Conservation (phyloP, 768 basidiomycete species). For the Termitomyces sp. region DNA sequence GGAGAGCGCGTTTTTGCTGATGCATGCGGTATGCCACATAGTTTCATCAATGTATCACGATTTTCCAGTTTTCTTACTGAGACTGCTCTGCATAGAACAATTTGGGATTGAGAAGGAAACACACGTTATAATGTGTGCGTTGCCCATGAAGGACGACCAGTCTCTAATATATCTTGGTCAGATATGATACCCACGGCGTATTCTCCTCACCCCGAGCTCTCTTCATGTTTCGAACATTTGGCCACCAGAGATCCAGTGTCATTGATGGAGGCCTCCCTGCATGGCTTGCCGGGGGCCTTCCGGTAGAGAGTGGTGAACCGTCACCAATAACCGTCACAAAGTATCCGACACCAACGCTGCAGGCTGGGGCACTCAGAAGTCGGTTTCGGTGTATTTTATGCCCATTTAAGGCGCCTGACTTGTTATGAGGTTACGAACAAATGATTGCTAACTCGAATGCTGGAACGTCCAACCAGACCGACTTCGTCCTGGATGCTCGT, state of each 20-base stretch:
- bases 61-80: neutral
- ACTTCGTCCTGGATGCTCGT: constrained; percentile 86
- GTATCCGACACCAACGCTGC: constrained; percentile 52
- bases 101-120: constrained; percentile 69
- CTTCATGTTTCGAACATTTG: constrained; percentile 92
- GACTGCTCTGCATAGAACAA: constrained; percentile 30
- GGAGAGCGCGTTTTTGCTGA: constrained; percentile 59
- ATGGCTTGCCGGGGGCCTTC: constrained; percentile 66
- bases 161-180: constrained; percentile 8
- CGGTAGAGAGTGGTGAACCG: constrained; percentile 37
- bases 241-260: constrained; percentile 80
- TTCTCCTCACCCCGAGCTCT: constrained; percentile 91
- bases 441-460: constrained; percentile 62
- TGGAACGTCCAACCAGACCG: constrained; percentile 37
- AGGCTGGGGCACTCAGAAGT: constrained; percentile 51
- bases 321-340: constrained; percentile 18
- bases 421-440: constrained; percentile 65
- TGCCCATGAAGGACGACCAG: neutral
- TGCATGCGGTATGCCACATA: constrained; percentile 64
- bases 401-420: constrained; percentile 7
- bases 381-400: constrained; percentile 11
- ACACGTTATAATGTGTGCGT: constrained; percentile 75
- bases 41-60: neutral
- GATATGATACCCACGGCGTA: constrained; percentile 87
- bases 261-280: constrained; percentile 90